Percentiles rank a stretch among this genome's conserved stretches.
These are phyloP conservation scores for Russula lepida DNA, from an alignment of 768 basidiomycete genomes.

Conservation along the genomic window DNA sequence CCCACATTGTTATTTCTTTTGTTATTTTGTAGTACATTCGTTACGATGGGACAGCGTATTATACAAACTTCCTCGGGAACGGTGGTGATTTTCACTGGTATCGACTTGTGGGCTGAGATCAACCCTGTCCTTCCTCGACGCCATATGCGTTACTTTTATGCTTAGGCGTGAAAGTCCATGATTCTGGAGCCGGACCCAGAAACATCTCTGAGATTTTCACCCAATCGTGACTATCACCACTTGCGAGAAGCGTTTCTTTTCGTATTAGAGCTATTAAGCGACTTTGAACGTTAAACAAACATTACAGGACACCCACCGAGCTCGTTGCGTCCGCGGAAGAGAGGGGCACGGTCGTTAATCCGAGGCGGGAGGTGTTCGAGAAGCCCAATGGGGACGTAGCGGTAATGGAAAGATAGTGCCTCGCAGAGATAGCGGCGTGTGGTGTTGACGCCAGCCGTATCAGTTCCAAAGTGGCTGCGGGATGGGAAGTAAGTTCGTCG, in stretches of 20 bases:
- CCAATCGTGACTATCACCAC: conserved; percentile 77
- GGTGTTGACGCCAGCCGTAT: conserved; percentile 83
- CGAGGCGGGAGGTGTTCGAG: conserved; percentile 71
- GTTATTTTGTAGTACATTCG: conserved; percentile 7
- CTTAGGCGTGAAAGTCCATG: conserved; percentile 84
- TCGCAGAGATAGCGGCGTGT: conserved; percentile 92
- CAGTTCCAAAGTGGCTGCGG: conserved; percentile 71
- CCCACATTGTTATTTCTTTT: conserved; percentile 10
- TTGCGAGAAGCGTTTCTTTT: conserved; percentile 76
- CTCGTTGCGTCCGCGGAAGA: conserved; percentile 81
- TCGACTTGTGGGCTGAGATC: conserved; percentile 11
- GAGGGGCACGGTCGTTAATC: conserved; percentile 87
- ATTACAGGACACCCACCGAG: conserved; percentile 48
- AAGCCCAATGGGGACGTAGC: conserved; percentile 90
- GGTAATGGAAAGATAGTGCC: conserved; percentile 91
- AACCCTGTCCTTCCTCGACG: conserved; percentile 53
- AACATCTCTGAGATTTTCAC: conserved; percentile 94
- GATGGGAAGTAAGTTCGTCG: neutral
- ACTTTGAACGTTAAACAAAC: neutral
- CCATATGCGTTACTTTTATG: conserved; percentile 84
- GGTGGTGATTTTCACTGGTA: neutral
- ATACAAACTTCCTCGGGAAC: neutral
- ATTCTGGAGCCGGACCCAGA: conserved; percentile 75
- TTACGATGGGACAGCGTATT: neutral
- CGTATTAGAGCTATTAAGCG: neutral